Base-by-base conservation (phyloP, 2,329 filamentous ascomycete genomes). In the Apiospora pterosperma region DNA sequence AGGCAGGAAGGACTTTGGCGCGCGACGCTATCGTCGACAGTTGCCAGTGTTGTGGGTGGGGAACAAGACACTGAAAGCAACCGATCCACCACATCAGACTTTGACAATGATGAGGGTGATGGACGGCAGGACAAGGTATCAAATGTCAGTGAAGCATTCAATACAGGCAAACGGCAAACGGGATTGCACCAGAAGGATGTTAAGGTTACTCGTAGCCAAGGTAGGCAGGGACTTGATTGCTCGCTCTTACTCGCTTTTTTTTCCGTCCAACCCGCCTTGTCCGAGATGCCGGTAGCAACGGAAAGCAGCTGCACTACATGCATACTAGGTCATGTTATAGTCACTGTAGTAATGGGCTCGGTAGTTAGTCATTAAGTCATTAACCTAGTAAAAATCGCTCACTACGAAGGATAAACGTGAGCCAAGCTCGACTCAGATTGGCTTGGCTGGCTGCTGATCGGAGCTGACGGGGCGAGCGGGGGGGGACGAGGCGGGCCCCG, bases 301-400 rank as follows among this genome's bases (percentile, higher is more conserved):
- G 48, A 19, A 55, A 34, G 48, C n/a, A 21, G 42, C 28, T 55
- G 48, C 28, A 16, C 25, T 31, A 25, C 44, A 52, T 52, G 44
- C 44, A 31, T 31, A 8, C 48, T 55, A 55, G 48, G 16, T 55
- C 12, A 28, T 28, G 28, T 34, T 55, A n/a, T n/a, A 34, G 34
- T 55, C 48, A 55, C 48, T 55, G 48, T 34, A 55, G 48, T 28
- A 55, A 55, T 55, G 48, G 48, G 48, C 48, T 55, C 48, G 8
- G 11, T 55, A 34, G 48, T 55, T 19, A 11, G 28, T 31, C 5
- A n/a, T n/a, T n/a, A n/a, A n/a, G n/a, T n/a, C n/a, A n/a, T n/a
- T n/a, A n/a, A n/a, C n/a, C n/a, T n/a, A n/a, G n/a, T n/a, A n/a
- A 55, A 52, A 55, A 55, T 55, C 48, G 48, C 48, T 55, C 48